Evolutionary conservation across 2,329 filamentous ascomycete species (phyloP).

Genomic region (Colletotrichum plurivorum): DNA sequence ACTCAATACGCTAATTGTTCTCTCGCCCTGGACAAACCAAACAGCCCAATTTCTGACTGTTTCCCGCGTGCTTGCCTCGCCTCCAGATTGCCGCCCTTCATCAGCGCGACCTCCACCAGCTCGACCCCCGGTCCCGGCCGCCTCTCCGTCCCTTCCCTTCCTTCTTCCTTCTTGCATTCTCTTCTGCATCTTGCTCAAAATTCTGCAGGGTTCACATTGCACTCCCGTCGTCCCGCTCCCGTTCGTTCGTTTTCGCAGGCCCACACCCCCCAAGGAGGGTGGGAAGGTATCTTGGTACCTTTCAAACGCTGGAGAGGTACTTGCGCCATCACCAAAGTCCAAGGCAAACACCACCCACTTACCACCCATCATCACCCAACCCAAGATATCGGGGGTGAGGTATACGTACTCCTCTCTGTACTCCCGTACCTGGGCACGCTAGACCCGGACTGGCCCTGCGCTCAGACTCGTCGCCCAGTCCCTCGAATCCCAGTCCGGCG

Average conservation of each 20-base stretch:
- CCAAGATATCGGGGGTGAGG: neutral
- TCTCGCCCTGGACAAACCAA: slow-evolving; percentile 18
- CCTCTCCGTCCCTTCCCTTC: neutral
- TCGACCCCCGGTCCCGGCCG: slow-evolving; percentile 5
- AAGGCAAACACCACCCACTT: neutral
- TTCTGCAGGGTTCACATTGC: slow-evolving; percentile 28
- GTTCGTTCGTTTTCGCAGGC: slow-evolving; percentile 10
- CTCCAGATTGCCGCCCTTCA: slow-evolving; percentile 29
- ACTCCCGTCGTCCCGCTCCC: slow-evolving; percentile 23
- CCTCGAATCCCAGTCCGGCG: slow-evolving; percentile 36
- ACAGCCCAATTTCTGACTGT: slow-evolving; percentile 26
- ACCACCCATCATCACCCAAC: neutral
- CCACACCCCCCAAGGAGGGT: neutral
- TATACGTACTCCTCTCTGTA: too few relatives aligned
- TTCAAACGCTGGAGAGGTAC: too few relatives aligned
- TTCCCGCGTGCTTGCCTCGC: slow-evolving; percentile 30
- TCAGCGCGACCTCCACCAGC: slow-evolving; percentile 32
- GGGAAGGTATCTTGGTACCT: too few relatives aligned
- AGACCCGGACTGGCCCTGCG: slow-evolving; percentile 14
- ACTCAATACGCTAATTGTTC: neutral
- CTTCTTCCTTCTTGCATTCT: neutral
- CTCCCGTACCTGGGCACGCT: slow-evolving; percentile 20
- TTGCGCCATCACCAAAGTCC: neutral
- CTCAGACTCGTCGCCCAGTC: slow-evolving; percentile 35
- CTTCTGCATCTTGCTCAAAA: neutral